These are phyloP conservation scores for Albifimbria verrucaria DNA, from an alignment of 2,329 filamentous ascomycete genomes.

Conservation along the genomic window DNA sequence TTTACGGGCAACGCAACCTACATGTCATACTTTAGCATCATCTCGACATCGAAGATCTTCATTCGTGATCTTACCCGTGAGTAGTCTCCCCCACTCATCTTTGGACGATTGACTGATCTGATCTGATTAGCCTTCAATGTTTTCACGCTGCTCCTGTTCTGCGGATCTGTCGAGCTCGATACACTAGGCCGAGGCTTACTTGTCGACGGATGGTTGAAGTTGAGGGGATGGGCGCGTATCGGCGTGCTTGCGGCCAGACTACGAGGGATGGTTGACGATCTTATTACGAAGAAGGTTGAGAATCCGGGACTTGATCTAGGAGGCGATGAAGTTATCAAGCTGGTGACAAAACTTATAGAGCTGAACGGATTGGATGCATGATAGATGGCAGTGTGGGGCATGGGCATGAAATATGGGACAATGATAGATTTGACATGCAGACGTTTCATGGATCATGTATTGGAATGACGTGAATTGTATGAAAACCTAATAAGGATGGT, in stretches of 20 bases:
- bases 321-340: slow-evolving; percentile 65
- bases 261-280: slow-evolving; percentile 79
- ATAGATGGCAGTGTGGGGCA: slow-evolving; percentile 7
- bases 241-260: slow-evolving; percentile 84
- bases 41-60: slow-evolving; percentile 89
- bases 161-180: slow-evolving; percentile 79
- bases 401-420: no score
- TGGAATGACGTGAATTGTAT: no score
- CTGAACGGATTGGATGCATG: slow-evolving; percentile 79
- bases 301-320: slow-evolving; percentile 61
- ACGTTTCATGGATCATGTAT: no score
- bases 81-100: slow-evolving; percentile 28
- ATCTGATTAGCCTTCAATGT: slow-evolving; percentile 77
- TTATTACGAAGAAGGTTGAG: slow-evolving; percentile 78
- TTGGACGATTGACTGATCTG: slow-evolving; percentile 5
- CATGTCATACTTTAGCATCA: slow-evolving; percentile 87
- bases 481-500: no score
- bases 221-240: slow-evolving; percentile 92
- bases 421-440: no score
- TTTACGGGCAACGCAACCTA: slow-evolving; percentile 76
- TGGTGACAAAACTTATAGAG: slow-evolving; percentile 80
- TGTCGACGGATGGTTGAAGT: slow-evolving; percentile 83
- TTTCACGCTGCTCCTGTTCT: slow-evolving; percentile 85
- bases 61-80: slow-evolving; percentile 84
- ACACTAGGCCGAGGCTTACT: slow-evolving; percentile 82